Evolutionary conservation across 768 basidiomycete genomes (phyloP).

Genomic region (Dioszegia crocea): DNA sequence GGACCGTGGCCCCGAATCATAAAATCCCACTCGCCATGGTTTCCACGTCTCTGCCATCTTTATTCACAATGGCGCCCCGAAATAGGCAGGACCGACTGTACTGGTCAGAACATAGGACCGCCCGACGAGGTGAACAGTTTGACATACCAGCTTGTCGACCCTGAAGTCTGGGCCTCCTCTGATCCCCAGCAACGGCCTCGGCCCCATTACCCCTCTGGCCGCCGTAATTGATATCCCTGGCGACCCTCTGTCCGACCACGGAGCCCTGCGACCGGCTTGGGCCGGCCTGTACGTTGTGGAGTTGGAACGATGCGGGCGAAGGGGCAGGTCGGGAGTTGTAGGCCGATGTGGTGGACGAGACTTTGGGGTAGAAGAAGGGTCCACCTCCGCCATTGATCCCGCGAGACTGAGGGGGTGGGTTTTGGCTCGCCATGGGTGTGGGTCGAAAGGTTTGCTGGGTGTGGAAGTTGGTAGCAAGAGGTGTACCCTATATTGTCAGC

Average conservation of each 20-base stretch:
- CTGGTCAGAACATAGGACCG: neutral
- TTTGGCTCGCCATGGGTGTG: neutral
- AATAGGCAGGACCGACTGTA: conserved; percentile 3
- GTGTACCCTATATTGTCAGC: conserved; percentile 1
- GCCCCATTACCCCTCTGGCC: neutral
- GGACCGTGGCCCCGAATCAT: neutral
- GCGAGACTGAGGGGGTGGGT: neutral
- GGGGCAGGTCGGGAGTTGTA: neutral
- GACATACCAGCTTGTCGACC: neutral
- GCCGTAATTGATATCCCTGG: neutral
- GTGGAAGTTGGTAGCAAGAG: neutral
- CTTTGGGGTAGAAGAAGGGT: neutral
- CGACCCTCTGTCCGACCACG: neutral
- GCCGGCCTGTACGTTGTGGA: neutral
- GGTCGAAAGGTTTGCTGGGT: neutral
- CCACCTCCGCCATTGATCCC: neutral
- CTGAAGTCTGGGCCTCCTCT: neutral
- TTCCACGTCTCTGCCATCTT: neutral
- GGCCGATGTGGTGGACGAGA: neutral
- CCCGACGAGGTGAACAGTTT: neutral
- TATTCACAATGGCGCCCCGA: neutral
- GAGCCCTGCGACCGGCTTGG: neutral
- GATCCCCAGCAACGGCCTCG: neutral
- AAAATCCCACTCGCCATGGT: neutral
- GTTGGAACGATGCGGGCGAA: neutral